Evolutionary conservation across 495 filamentous ascomycete genomes (phyloP).

Genomic region (Amphirosellinia nigrospora): DNA sequence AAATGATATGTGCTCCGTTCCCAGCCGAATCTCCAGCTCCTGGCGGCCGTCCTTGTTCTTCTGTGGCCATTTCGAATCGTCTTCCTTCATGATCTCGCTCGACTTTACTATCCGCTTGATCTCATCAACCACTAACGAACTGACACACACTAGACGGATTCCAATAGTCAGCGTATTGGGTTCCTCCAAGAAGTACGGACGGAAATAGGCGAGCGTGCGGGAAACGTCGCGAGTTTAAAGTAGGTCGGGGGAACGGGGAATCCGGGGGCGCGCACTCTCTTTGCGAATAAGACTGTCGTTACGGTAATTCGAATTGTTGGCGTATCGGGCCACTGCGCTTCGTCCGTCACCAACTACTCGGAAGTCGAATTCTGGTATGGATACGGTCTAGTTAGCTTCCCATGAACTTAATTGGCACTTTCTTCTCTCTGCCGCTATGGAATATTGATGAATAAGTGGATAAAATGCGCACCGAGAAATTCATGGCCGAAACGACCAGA

Average conservation of each 20-base stretch:
- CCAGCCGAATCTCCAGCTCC: conserved; percentile 93
- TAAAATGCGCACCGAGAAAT: conserved; percentile 79
- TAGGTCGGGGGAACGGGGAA: background rate
- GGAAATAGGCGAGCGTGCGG: background rate
- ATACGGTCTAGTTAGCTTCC: conserved; percentile 34
- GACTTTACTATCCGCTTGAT: conserved; percentile 97
- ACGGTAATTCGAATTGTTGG: conserved; percentile 99
- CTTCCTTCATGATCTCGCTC: conserved; percentile 99
- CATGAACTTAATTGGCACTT: background rate
- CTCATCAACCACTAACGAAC: conserved; percentile 87
- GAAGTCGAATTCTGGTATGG: conserved; percentile 87
- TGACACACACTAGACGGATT: conserved; percentile 82
- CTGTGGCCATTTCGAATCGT: conserved; percentile 98
- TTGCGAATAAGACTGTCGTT: conserved; percentile 99
- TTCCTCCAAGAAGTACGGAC: background rate
- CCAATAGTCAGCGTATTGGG: conserved; percentile 19
- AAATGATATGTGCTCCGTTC: conserved; percentile 97
- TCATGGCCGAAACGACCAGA: conserved; percentile 98
- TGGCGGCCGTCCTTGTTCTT: conserved; percentile 99
- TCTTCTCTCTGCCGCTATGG: background rate
- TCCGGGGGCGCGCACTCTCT: conserved; percentile 77
- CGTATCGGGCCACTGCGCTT: conserved; percentile 93
- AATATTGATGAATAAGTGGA: no score
- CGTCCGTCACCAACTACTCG: conserved; percentile 91
- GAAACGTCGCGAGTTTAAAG: background rate